Percentiles rank a stretch among this genome's conserved stretches.
phyloP scores from a whole-genome alignment of 108 stramenopile species.

The Cyclotella atomus region DNA sequence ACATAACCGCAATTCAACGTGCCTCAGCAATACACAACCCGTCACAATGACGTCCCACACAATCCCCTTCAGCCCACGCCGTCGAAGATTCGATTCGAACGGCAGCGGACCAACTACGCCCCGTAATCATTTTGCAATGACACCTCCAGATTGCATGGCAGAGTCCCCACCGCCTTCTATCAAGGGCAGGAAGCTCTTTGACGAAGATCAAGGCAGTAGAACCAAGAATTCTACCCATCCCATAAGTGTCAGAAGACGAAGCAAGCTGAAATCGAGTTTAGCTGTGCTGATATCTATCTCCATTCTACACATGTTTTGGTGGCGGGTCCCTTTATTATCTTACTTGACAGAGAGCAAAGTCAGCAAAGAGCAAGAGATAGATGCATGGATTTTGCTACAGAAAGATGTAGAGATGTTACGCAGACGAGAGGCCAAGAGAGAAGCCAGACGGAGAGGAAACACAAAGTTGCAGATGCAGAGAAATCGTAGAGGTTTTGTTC shows the following conservation, averaged over 20 bases:
- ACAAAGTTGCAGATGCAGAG: not conserved
- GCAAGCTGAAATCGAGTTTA: not conserved
- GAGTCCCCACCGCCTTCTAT: not conserved
- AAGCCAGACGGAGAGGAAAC: not conserved
- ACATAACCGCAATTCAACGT: too few relatives aligned
- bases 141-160: not conserved
- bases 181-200: not conserved
- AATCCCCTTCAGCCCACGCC: constrained; percentile 5
- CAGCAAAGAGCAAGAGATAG: not conserved
- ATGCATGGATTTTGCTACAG: constrained; percentile 2
- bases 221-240: not conserved
- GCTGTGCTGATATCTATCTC: not conserved
- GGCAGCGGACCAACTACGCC: not conserved
- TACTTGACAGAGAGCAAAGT: not conserved
- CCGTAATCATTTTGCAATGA: constrained; percentile 1
- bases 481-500: not conserved
- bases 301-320: not conserved
- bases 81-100: not conserved
- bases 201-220: not conserved
- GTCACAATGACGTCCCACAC: not conserved
- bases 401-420: not conserved
- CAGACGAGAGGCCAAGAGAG: not conserved
- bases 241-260: not conserved
- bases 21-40: constrained; percentile 1
- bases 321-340: not conserved